Conservation (phyloP, 2,329 filamentous ascomycete genomes). For the Huntiella decipiens region DNA sequence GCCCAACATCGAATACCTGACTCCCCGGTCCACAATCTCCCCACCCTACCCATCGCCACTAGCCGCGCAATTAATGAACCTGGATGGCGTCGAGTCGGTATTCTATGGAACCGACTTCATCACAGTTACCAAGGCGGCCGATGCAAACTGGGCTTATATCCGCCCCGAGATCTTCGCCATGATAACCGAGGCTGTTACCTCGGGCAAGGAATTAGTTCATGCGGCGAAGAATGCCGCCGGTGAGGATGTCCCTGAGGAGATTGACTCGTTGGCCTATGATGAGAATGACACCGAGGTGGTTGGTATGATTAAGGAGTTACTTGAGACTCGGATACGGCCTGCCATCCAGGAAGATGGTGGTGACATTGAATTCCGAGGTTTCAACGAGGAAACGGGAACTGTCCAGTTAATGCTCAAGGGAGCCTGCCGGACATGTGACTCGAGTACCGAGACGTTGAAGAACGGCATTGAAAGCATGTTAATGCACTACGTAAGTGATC, state of each 20-base stretch:
- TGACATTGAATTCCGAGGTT: constrained; percentile 88
- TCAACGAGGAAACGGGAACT: constrained; percentile 50
- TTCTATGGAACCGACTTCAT: constrained; percentile 95
- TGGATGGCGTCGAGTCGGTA: constrained; percentile 84
- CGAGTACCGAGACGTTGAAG: constrained; percentile 88
- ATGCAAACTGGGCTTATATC: constrained; percentile 84
- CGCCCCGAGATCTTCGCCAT: constrained; percentile 89
- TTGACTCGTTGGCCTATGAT: constrained; percentile 62
- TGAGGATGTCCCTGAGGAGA: constrained; percentile 27
- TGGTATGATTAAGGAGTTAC: constrained; percentile 93
- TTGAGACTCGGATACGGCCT: constrained; percentile 86
- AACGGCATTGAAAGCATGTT: constrained; percentile 98
- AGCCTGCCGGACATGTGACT: constrained; percentile 89
- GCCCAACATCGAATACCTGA: constrained; percentile 80
- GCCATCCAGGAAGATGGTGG: constrained; percentile 96
- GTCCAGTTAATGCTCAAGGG: constrained; percentile 79
- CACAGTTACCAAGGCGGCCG: constrained; percentile 77
- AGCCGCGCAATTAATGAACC: constrained; percentile 74
- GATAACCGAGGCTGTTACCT: constrained; percentile 81
- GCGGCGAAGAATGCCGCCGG: constrained; percentile 41
- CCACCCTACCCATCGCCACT: constrained; percentile 82
- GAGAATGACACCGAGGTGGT: constrained; percentile 89
- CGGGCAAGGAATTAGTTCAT: constrained; percentile 64
- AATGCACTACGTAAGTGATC: constrained; percentile 67
- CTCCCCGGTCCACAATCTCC: constrained; percentile 69